Evolutionary conservation across 257 asterid species (phyloP), one percentile per base, ranked within the genome.

Genomic region (Salvia splendens): DNA sequence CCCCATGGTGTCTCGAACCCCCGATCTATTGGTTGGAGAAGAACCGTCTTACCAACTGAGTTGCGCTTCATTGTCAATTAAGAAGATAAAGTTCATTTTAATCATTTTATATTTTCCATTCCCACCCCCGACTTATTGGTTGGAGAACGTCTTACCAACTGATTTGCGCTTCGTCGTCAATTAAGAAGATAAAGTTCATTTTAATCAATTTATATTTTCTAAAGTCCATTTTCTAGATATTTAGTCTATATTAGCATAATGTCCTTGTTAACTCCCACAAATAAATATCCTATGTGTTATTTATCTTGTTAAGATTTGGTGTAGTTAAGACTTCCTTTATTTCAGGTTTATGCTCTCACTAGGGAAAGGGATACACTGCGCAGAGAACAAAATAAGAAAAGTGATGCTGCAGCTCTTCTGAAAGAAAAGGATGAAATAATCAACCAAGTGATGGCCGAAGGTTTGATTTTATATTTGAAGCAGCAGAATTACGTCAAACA

Each of bases 401-500:
- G 85, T 80, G 98, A 92, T 71, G 95, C 95, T 64, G 95, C 96
- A 72, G 96, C 92, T 72, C 95, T 92, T 83, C 76, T 92, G 82
- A 92, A 92, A 90, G 98, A 89, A 73, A 92, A 92, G 69, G 98
- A 92, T 67, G 98, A 92, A 81, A 89, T 92, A 69, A 92, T 92
- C 76, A 89, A 71, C 74, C 98, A 92, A 84, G 96, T 92, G 71
- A 92, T 89, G 96, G 98, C 94, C 54, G 98, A 89, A 92, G 98
- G 98, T 92, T 66, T 48, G 85, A 24, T 54, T 49, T 61, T 61
- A 48, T 48, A 15, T 45, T 20, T 20, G 10, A 6, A n/a, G 40
- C 51, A 52, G 58, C 45, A 50, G 56, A 67, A 66, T 64, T 1
- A 20, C 24, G 0, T 20, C 24, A 20, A 45, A 62, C 68, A 41